phyloP scores from a whole-genome alignment of 352 stramenopile species.

The Phytophthora tubulina region DNA sequence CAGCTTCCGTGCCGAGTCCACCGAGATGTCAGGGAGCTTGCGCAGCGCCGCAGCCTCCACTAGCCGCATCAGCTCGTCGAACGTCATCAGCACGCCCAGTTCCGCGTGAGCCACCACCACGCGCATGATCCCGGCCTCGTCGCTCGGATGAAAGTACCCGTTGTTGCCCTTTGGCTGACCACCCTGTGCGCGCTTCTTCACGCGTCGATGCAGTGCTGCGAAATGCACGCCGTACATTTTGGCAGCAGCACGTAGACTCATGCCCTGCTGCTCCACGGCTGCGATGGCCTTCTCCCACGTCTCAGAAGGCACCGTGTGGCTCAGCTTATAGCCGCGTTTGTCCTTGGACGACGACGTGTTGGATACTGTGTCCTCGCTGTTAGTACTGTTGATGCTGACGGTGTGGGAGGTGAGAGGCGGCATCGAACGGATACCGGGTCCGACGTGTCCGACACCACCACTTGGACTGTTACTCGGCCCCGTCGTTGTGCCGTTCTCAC shows the following conservation, averaged over 20 bases:
- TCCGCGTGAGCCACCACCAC: conserved; percentile 66
- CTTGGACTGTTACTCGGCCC: conserved; percentile 6
- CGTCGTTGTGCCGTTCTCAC: conserved; percentile 11
- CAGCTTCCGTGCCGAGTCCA: conserved; percentile 60
- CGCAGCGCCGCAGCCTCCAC: conserved; percentile 60
- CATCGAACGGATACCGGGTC: background rate
- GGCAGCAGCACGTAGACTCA: conserved; percentile 64
- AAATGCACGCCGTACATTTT: conserved; percentile 67
- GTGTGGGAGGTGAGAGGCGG: background rate
- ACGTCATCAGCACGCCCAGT: conserved; percentile 74
- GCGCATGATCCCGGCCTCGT: conserved; percentile 66
- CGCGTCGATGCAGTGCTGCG: conserved; percentile 60
- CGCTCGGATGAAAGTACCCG: conserved; percentile 59
- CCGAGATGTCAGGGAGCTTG: conserved; percentile 69
- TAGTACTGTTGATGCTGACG: conserved; percentile 4
- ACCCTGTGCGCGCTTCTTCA: conserved; percentile 62
- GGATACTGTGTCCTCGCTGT: conserved; percentile 25
- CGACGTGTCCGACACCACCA: background rate
- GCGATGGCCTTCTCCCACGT: conserved; percentile 71
- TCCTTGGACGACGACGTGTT: conserved; percentile 28
- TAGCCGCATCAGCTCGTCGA: conserved; percentile 68
- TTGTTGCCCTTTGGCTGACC: conserved; percentile 20
- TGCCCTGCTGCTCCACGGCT: conserved; percentile 62
- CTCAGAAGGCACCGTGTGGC: conserved; percentile 64
- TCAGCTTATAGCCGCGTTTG: conserved; percentile 58